Evolutionary conservation across 345 rosid species (phyloP).

Genomic region (Eucalyptus cloeziana): DNA sequence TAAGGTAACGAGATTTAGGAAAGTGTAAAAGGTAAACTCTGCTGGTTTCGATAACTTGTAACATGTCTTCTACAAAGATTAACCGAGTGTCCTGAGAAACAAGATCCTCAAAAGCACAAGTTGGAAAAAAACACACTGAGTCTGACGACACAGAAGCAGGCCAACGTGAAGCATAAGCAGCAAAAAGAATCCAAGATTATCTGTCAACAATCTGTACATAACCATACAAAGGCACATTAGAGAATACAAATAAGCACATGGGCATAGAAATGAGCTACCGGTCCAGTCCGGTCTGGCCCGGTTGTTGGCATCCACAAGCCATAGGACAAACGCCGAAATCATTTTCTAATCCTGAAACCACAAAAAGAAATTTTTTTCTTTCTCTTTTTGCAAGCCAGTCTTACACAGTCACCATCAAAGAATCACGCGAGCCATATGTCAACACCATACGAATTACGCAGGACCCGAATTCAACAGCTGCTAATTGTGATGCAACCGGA

Average conservation of each 20-base stretch:
- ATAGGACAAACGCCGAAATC: not conserved
- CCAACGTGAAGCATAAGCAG: not conserved
- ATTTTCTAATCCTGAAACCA: not conserved
- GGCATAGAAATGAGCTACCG: not conserved
- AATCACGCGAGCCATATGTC: not conserved
- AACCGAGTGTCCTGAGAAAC: not conserved
- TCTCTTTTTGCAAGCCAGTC: not conserved
- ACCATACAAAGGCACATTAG: not conserved
- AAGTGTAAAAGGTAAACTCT: not conserved
- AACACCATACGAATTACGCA: not conserved
- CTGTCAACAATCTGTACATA: not conserved
- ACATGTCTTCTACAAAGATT: not conserved
- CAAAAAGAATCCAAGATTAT: not conserved
- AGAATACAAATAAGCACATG: not conserved
- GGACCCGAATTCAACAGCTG: not conserved
- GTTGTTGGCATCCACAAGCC: not conserved
- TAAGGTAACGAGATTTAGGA: not conserved
- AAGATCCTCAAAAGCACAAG: not conserved
- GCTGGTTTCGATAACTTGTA: not conserved
- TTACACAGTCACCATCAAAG: not conserved
- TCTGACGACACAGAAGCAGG: not conserved
- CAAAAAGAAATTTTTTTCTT: not conserved
- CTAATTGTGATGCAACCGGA: not conserved
- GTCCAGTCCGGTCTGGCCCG: not conserved
- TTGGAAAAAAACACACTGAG: not conserved